A percentile compares a stretch with the other conserved stretches of the same genome.
Conservation (phyloP, 192 early-diverging fungal species). For the Backusella westeae region DNA sequence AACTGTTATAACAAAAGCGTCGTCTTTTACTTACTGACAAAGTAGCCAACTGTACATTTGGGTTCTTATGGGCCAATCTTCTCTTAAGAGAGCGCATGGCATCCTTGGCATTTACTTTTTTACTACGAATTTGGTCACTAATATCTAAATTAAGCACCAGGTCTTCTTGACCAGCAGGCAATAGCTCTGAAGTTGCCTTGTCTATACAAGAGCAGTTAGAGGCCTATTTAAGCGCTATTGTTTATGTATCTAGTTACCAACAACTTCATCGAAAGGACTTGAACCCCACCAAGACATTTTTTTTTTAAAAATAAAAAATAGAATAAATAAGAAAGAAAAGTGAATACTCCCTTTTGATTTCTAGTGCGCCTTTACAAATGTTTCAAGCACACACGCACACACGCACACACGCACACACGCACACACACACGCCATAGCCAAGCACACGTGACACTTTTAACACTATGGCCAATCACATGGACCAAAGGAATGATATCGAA, state of each 20-base stretch:
- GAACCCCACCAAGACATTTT: slow-evolving; percentile 28
- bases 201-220: slow-evolving; percentile 39
- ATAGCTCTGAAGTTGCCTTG: slow-evolving; percentile 86
- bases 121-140: slow-evolving; percentile 89
- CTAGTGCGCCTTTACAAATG: not conserved
- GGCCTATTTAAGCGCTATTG: not conserved
- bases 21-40: slow-evolving; percentile 58
- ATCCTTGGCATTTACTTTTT: slow-evolving; percentile 73
- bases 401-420: not conserved
- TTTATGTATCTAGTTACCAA: slow-evolving; percentile 13
- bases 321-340: slow-evolving; percentile 4
- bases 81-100: slow-evolving; percentile 74
- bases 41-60: slow-evolving; percentile 90
- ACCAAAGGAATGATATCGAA: no score
- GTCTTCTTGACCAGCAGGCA: slow-evolving; percentile 86
- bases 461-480: no score
- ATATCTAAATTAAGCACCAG: slow-evolving; percentile 84
- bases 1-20: not conserved
- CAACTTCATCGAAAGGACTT: slow-evolving; percentile 32
- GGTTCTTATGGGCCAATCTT: slow-evolving; percentile 84
- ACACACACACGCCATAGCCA: not conserved
- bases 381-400: not conserved
- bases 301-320: slow-evolving; percentile 1
- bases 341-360: not conserved
- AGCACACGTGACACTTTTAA: not conserved